Percentiles rank a stretch among this genome's conserved stretches.
Conservation (phyloP, 192 early-diverging fungal species). For the Mortierella antarctica region DNA sequence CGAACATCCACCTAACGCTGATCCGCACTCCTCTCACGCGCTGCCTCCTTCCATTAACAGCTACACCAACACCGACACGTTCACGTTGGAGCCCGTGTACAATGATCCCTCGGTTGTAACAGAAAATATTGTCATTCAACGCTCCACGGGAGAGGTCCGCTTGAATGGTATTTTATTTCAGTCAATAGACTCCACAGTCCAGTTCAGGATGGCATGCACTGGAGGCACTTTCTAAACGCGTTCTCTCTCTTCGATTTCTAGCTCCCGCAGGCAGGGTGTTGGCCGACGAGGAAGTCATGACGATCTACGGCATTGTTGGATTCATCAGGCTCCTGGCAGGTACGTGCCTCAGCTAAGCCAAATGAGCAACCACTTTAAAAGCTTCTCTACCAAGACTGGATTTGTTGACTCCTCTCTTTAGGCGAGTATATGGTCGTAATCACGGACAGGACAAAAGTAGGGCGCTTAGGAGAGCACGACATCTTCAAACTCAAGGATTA, state of each 20-base stretch:
- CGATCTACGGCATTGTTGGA: slow-evolving; percentile 77
- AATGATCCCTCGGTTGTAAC: slow-evolving; percentile 61
- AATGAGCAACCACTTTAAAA: background rate
- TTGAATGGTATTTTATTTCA: slow-evolving; percentile 52
- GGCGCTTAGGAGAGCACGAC: slow-evolving; percentile 66
- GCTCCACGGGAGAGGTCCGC: slow-evolving; percentile 57
- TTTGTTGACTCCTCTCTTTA: slow-evolving; percentile 24
- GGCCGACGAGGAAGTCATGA: slow-evolving; percentile 65
- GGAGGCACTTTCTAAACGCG: background rate
- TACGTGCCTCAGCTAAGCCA: slow-evolving; percentile 21
- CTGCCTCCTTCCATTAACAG: slow-evolving; percentile 16
- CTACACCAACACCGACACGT: slow-evolving; percentile 66
- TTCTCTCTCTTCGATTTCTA: background rate
- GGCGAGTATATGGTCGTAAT: slow-evolving; percentile 84
- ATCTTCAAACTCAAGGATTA: slow-evolving; percentile 73
- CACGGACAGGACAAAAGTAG: slow-evolving; percentile 71
- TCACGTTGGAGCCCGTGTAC: slow-evolving; percentile 66
- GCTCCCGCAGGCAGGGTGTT: slow-evolving; percentile 21
- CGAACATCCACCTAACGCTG: background rate
- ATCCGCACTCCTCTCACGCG: background rate
- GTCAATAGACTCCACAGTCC: background rate
- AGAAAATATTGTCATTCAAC: slow-evolving; percentile 70
- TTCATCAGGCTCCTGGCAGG: slow-evolving; percentile 77
- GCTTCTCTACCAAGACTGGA: background rate
- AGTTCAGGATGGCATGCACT: background rate